A percentile compares a stretch with the other conserved stretches of the same genome.
These are phyloP conservation scores for Diphasiastrum complanatum DNA, from an alignment of 83 land plant species.

Conservation along the genomic window DNA sequence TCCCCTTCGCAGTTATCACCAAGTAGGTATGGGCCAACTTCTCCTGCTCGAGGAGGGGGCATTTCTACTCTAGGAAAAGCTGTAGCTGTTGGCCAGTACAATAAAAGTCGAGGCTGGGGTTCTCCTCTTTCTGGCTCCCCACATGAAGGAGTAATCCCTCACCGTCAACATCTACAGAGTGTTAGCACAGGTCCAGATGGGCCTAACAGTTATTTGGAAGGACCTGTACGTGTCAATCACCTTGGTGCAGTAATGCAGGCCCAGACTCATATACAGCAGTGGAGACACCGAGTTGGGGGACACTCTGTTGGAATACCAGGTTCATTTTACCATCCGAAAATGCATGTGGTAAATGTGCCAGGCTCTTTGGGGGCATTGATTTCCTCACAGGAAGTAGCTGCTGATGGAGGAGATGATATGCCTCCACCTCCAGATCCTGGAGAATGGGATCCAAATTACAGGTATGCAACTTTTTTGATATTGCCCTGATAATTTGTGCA, in stretches of 20 bases:
- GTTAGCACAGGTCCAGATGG: too few relatives aligned
- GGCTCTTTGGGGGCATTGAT: constrained; percentile 24
- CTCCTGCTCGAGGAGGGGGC: constrained; percentile 57
- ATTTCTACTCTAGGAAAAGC: constrained; percentile 51
- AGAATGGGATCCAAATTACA: constrained; percentile 93
- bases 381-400: constrained; percentile 12
- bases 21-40: constrained; percentile 65
- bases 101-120: constrained; percentile 49
- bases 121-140: too few relatives aligned
- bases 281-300: constrained; percentile 42
- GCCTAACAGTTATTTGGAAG: too few relatives aligned
- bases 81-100: constrained; percentile 41
- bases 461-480: too few relatives aligned
- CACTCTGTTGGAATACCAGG: constrained; percentile 23
- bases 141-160: too few relatives aligned
- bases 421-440: constrained; percentile 56
- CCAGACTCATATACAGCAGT: too few relatives aligned
- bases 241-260: too few relatives aligned
- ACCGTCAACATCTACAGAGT: too few relatives aligned
- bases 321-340: constrained; percentile 4
- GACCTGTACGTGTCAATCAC: too few relatives aligned
- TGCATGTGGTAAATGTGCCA: neutral
- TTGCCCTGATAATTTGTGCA: too few relatives aligned
- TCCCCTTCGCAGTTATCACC: too few relatives aligned
- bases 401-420: constrained; percentile 37